Evolutionary conservation across 129 eudicot species (phyloP).

Genomic region (Pulicaria dysenterica): DNA sequence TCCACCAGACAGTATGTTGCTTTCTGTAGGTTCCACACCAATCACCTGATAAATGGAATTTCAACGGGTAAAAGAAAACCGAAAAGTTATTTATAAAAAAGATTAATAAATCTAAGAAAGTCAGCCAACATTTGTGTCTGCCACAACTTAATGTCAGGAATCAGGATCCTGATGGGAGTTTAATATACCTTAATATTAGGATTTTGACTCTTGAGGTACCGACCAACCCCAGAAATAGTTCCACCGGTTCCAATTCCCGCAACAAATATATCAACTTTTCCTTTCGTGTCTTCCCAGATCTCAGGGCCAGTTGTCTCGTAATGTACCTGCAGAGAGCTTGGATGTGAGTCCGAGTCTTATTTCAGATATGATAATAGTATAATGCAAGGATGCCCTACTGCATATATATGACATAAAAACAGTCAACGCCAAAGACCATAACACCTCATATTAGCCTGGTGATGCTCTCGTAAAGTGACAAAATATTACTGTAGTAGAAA

Average conservation of each 20-base stretch:
- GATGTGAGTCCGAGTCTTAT: constrained; percentile 6
- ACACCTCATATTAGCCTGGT: not conserved
- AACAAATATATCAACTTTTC: constrained; percentile 92
- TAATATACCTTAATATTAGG: constrained; percentile 71
- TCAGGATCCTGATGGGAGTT: not conserved
- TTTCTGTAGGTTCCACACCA: constrained; percentile 94
- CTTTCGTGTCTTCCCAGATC: constrained; percentile 98
- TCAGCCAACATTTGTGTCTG: not conserved
- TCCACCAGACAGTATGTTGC: constrained; percentile 95
- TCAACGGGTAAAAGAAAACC: not conserved
- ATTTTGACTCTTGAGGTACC: constrained; percentile 68
- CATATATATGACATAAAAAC: not conserved
- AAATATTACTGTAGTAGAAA: not conserved
- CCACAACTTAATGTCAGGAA: not conserved
- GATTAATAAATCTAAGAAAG: not conserved
- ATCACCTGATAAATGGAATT: constrained; percentile 56
- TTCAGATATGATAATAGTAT: not conserved
- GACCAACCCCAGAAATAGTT: constrained; percentile 90
- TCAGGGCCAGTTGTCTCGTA: constrained; percentile 99
- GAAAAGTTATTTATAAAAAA: not conserved
- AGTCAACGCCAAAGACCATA: constrained; percentile 5
- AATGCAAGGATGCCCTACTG: not conserved
- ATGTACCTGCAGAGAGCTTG: constrained; percentile 63
- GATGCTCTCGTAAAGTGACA: not conserved
- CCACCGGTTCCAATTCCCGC: constrained; percentile 99